A percentile compares a stretch with the other conserved stretches of the same genome.
phyloP scores from a whole-genome alignment of 805 yeast species.

The Candida namnaoensis region DNA sequence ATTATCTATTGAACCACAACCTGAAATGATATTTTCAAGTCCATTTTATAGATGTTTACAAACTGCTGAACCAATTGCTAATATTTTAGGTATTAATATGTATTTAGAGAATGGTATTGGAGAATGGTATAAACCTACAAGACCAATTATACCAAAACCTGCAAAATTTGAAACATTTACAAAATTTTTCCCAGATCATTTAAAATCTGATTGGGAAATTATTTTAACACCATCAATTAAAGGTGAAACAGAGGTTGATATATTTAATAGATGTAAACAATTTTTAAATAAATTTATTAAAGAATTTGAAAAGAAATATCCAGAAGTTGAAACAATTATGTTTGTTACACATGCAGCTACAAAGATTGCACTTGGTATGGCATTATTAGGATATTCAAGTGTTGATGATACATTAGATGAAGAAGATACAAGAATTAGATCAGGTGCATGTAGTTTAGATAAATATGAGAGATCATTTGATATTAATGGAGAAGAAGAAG shows the following conservation, averaged over 20 bases:
- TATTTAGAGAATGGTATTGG: constrained; percentile 78
- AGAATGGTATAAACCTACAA: constrained; percentile 79
- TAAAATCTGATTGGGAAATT: constrained; percentile 39
- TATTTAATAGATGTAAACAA: constrained; percentile 48
- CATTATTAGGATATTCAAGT: constrained; percentile 44
- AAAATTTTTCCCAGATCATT: constrained; percentile 40
- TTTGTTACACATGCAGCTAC: constrained; percentile 93
- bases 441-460: constrained; percentile 85
- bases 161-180: constrained; percentile 41
- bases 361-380: constrained; percentile 80
- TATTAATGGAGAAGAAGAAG: constrained; percentile 9
- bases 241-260: constrained; percentile 74
- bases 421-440: constrained; percentile 42
- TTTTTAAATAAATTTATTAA: constrained; percentile 55
- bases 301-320: constrained; percentile 44
- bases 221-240: constrained; percentile 48
- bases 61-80: constrained; percentile 66
- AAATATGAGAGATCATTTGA: constrained; percentile 31
- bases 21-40: constrained; percentile 65
- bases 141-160: constrained; percentile 65
- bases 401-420: constrained; percentile 44
- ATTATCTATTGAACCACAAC: constrained; percentile 41
- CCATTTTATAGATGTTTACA: constrained; percentile 90
- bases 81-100: constrained; percentile 47
- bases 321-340: constrained; percentile 53